Conservation (phyloP, 768 basidiomycete genomes). For the Chalciporus pseudorubinellus region DNA sequence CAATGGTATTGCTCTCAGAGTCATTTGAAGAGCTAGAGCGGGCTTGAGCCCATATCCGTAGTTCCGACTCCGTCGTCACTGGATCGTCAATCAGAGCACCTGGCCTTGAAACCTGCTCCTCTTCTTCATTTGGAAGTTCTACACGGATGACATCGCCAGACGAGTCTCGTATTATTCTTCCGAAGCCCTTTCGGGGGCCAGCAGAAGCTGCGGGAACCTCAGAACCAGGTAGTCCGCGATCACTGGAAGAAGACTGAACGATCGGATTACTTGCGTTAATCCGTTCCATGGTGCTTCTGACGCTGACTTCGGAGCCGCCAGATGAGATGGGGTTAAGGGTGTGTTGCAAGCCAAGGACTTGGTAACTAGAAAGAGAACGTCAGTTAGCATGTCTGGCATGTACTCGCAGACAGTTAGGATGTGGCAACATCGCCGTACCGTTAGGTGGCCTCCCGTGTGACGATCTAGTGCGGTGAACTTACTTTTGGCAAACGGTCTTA, state of each 20-base stretch:
- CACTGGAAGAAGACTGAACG: background rate
- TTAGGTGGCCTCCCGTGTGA: background rate
- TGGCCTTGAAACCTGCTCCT: slow-evolving; percentile 15
- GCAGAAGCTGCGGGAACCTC: slow-evolving; percentile 20
- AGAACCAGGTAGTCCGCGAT: background rate
- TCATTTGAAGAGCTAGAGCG: background rate
- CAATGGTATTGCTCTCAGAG: too few species aligned
- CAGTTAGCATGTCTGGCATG: background rate
- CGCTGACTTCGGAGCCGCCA: slow-evolving; percentile 61
- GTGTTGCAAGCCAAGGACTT: slow-evolving; percentile 69
- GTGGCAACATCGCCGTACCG: background rate
- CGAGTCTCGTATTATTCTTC: slow-evolving; percentile 78
- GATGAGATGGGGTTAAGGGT: slow-evolving; percentile 64
- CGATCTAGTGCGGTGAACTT: slow-evolving; percentile 27
- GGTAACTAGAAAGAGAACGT: slow-evolving; percentile 51
- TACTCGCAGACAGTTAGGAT: background rate
- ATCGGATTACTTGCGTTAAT: background rate
- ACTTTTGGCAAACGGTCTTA: slow-evolving; percentile 94
- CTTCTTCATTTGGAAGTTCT: slow-evolving; percentile 55
- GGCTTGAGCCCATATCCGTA: slow-evolving; percentile 18
- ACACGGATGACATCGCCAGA: slow-evolving; percentile 72
- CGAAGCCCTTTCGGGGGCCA: slow-evolving; percentile 60
- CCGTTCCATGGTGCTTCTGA: background rate
- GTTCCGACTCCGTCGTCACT: slow-evolving; percentile 12
- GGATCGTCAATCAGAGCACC: slow-evolving; percentile 43